These are phyloP conservation scores for Solanum gandarillasii DNA, from an alignment of 257 asterid species.

Conservation along the genomic window DNA sequence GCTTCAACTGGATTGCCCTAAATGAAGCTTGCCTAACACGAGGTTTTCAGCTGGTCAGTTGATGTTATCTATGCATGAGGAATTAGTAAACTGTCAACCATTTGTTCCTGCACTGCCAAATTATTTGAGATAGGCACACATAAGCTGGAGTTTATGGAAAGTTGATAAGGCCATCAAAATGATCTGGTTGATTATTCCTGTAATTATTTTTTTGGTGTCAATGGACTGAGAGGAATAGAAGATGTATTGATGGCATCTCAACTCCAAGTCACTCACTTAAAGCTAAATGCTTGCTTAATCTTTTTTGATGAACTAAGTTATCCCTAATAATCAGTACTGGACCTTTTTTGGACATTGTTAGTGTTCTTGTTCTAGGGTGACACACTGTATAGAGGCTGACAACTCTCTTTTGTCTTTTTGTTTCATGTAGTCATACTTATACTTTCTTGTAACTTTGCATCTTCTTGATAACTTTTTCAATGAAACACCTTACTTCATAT, in stretches of 20 bases:
- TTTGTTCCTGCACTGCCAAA: neutral
- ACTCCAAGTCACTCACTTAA: neutral
- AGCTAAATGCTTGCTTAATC: neutral
- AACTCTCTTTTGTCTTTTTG: neutral
- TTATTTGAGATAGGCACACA: neutral
- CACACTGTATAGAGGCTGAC: neutral
- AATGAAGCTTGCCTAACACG: neutral
- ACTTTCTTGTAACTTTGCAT: neutral
- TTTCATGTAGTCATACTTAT: neutral
- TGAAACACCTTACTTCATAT: neutral
- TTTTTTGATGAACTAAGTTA: neutral
- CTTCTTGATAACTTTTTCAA: neutral
- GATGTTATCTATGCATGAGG: neutral
- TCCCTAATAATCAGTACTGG: neutral
- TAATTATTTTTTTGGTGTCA: neutral
- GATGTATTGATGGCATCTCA: neutral
- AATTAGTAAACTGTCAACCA: neutral
- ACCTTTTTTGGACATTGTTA: neutral
- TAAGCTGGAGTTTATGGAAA: neutral
- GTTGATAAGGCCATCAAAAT: neutral
- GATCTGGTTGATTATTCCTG: neutral
- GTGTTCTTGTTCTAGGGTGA: neutral
- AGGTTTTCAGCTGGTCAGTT: neutral
- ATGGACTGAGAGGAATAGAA: neutral
- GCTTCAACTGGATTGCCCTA: neutral